These are phyloP conservation scores for Komagataea norvegica DNA, from an alignment of 1,139 yeast genomes.

Conservation along the genomic window DNA sequence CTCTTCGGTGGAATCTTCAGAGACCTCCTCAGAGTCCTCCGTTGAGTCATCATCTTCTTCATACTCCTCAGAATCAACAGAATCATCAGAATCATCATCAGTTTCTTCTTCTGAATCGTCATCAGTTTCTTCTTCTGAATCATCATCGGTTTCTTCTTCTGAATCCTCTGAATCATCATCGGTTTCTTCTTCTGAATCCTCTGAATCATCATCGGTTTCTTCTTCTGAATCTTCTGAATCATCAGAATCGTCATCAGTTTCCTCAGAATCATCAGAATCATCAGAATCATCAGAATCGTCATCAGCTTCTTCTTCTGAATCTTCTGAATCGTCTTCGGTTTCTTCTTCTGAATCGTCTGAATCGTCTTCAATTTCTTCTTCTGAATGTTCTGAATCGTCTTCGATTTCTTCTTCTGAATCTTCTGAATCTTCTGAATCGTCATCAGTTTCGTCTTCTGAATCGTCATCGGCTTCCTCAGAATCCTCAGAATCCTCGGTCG, in stretches of 20 bases:
- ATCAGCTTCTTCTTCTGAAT: not conserved
- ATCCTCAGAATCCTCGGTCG: not conserved
- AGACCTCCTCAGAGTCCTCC: not conserved
- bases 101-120: not conserved
- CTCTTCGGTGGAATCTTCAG: constrained; percentile 4
- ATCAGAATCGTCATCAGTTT: not conserved
- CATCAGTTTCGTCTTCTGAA: not conserved
- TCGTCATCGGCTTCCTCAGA: not conserved
- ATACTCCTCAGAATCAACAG: not conserved
- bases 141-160: not conserved
- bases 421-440: not conserved
- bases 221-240: not conserved
- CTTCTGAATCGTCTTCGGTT: constrained; percentile 2
- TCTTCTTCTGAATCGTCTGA: no score
- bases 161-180: not conserved
- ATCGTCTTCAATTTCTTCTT: not conserved
- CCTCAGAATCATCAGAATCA: no score
- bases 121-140: not conserved
- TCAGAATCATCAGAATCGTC: not conserved
- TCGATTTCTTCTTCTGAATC: not conserved
- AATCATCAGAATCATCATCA: no score
- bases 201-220: not conserved
- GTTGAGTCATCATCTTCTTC: constrained; percentile 1
- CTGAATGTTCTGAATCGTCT: not conserved
- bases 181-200: not conserved